Percentiles rank a stretch among this genome's conserved stretches.
Conservation (phyloP, 148 eudicot species). For the Camellia granthamiana region DNA sequence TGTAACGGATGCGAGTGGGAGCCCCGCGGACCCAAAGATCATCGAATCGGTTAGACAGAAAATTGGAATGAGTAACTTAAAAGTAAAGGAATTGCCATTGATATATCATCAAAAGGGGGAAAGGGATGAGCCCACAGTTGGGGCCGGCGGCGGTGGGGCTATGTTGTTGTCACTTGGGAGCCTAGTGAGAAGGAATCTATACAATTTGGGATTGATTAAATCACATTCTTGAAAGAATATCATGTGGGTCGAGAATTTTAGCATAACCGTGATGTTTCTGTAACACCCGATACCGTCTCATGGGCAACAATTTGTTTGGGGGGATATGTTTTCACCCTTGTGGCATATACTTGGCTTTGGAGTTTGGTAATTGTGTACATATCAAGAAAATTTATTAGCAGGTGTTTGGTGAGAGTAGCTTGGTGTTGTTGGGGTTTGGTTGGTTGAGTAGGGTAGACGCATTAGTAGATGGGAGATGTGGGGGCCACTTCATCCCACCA, state of each 20-base stretch:
- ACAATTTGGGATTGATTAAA: slow-evolving; percentile 72
- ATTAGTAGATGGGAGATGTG: slow-evolving; percentile 11
- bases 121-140: slow-evolving; percentile 33
- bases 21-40: slow-evolving; percentile 49
- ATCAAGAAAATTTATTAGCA: slow-evolving; percentile 4
- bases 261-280: too few relatives aligned
- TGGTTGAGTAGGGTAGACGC: slow-evolving; percentile 25
- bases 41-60: slow-evolving; percentile 62
- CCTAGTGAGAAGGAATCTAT: slow-evolving; percentile 74
- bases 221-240: slow-evolving; percentile 51
- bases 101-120: slow-evolving; percentile 43
- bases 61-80: slow-evolving; percentile 50
- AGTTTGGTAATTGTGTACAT: slow-evolving; percentile 41
- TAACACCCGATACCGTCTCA: background rate
- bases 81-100: slow-evolving; percentile 77
- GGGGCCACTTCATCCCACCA: slow-evolving; percentile 12
- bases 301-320: background rate
- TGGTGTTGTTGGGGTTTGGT: slow-evolving; percentile 21
- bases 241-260: too few relatives aligned
- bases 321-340: background rate
- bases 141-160: slow-evolving; percentile 67
- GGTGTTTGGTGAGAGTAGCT: slow-evolving; percentile 36
- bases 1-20: slow-evolving; percentile 71
- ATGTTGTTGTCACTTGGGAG: slow-evolving; percentile 79
- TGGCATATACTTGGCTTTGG: slow-evolving; percentile 43